Evolutionary conservation across 768 basidiomycete species (phyloP).

Genomic region (Pulveroboletus sp.): DNA sequence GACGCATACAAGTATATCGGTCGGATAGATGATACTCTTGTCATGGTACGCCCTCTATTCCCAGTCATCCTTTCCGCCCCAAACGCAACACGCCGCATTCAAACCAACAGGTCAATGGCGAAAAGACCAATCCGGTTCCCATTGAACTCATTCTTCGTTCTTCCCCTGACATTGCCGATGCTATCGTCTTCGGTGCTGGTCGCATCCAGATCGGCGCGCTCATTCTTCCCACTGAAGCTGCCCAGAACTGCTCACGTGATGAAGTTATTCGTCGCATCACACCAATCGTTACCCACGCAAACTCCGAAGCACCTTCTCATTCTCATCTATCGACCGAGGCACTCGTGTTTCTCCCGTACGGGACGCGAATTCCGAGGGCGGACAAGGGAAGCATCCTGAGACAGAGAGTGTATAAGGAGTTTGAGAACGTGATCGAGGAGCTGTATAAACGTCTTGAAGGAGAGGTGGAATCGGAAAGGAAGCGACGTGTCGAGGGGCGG

Average conservation of each 20-base stretch:
- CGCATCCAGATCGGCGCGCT: slow-evolving; percentile 48
- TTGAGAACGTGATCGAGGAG: slow-evolving; percentile 41
- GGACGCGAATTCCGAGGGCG: slow-evolving; percentile 46
- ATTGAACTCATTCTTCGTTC: slow-evolving; percentile 51
- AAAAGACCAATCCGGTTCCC: slow-evolving; percentile 56
- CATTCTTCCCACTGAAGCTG: slow-evolving; percentile 45
- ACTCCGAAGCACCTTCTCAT: slow-evolving; percentile 48
- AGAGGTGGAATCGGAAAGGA: slow-evolving; percentile 27
- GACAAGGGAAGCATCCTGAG: slow-evolving; percentile 51
- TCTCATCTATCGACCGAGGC: slow-evolving; percentile 49
- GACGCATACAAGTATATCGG: slow-evolving; percentile 48
- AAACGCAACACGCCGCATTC: slow-evolving; percentile 3
- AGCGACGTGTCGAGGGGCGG: slow-evolving; percentile 9
- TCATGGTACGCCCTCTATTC: slow-evolving; percentile 22
- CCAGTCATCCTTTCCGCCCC: slow-evolving; percentile 4
- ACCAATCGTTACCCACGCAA: slow-evolving; percentile 49
- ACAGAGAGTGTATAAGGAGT: slow-evolving; percentile 47
- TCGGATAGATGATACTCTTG: slow-evolving; percentile 52
- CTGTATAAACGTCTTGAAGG: slow-evolving; percentile 43
- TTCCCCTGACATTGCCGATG: slow-evolving; percentile 44
- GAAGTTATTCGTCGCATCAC: slow-evolving; percentile 33
- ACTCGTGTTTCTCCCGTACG: slow-evolving; percentile 45
- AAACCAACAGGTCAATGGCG: slow-evolving; percentile 38
- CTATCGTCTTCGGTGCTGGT: slow-evolving; percentile 50
- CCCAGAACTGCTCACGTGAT: slow-evolving; percentile 22